Evolutionary conservation across 2,329 filamentous ascomycete species (phyloP).

Genomic region (Calonectria pseudoreteaudii): DNA sequence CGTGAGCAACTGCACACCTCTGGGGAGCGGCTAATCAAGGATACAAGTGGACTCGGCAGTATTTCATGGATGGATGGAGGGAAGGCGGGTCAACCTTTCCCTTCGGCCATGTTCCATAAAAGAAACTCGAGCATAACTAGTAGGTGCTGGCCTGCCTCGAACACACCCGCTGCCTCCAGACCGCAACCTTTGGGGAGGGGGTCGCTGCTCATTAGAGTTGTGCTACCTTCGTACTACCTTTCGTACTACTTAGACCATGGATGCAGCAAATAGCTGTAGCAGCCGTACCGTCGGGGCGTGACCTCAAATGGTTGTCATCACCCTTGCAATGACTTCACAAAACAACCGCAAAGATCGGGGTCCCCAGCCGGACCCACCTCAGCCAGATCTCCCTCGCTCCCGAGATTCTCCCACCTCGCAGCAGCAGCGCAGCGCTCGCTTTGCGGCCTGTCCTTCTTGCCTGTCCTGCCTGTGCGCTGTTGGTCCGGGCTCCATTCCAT

Average conservation of each 20-base stretch:
- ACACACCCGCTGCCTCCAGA: not conserved
- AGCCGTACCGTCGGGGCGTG: not conserved
- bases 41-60: slow-evolving; percentile 38
- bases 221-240: not conserved
- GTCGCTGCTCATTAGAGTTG: not conserved
- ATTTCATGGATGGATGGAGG: slow-evolving; percentile 33
- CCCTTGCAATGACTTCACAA: slow-evolving; percentile 19
- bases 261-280: not conserved
- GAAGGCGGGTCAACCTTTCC: slow-evolving; percentile 21
- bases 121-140: slow-evolving; percentile 1
- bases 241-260: not conserved
- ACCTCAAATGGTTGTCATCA: slow-evolving; percentile 1
- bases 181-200: not conserved
- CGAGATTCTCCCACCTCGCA: slow-evolving; percentile 27
- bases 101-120: not conserved
- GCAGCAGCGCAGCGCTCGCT: slow-evolving; percentile 4
- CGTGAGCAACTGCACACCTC: slow-evolving; percentile 23
- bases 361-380: slow-evolving; percentile 31
- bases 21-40: slow-evolving; percentile 40
- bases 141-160: not conserved
- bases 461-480: not conserved
- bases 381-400: slow-evolving; percentile 35
- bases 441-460: slow-evolving; percentile 3
- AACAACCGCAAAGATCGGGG: slow-evolving; percentile 36
- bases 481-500: not conserved